Evolutionary conservation across 2,329 filamentous ascomycete species (phyloP).

Genomic region (Incumbomyces delicatus): DNA sequence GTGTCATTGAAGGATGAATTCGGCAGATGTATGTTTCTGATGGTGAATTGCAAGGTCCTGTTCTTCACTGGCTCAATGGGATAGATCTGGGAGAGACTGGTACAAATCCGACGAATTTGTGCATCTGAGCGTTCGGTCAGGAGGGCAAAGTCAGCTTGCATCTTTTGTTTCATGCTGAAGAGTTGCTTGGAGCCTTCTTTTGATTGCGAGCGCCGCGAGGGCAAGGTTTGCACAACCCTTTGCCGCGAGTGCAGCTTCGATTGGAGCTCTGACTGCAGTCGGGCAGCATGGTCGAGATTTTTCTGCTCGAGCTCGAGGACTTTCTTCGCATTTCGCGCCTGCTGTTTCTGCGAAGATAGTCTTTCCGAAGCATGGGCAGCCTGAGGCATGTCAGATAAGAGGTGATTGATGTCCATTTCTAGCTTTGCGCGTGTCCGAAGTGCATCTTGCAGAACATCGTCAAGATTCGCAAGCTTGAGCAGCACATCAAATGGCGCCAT

Average conservation of each 20-base stretch:
- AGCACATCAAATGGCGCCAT: slow-evolving; percentile 80
- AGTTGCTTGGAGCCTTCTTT: background rate
- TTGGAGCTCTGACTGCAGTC: slow-evolving; percentile 32
- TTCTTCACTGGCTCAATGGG: slow-evolving; percentile 60
- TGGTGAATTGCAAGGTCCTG: slow-evolving; percentile 68
- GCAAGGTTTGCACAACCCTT: slow-evolving; percentile 11
- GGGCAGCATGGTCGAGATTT: slow-evolving; percentile 21
- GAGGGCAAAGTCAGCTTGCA: slow-evolving; percentile 6
- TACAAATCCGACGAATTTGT: slow-evolving; percentile 80
- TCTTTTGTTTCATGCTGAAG: background rate
- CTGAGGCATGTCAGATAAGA: slow-evolving; percentile 11
- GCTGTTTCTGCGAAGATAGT: slow-evolving; percentile 3
- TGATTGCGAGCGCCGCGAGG: slow-evolving; percentile 6
- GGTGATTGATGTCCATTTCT: slow-evolving; percentile 62
- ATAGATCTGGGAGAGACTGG: slow-evolving; percentile 70
- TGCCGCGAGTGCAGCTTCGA: slow-evolving; percentile 28
- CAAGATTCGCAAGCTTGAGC: slow-evolving; percentile 78
- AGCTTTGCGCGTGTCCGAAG: slow-evolving; percentile 65
- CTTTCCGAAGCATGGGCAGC: slow-evolving; percentile 6
- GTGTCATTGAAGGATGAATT: slow-evolving; percentile 67
- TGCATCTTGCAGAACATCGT: slow-evolving; percentile 85
- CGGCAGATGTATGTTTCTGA: slow-evolving; percentile 66
- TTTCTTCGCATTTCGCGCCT: slow-evolving; percentile 7
- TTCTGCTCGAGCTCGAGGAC: slow-evolving; percentile 16
- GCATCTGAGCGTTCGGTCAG: slow-evolving; percentile 58